phyloP scores from a whole-genome alignment of 768 basidiomycete genomes.

The Trametes cinnabarina region DNA sequence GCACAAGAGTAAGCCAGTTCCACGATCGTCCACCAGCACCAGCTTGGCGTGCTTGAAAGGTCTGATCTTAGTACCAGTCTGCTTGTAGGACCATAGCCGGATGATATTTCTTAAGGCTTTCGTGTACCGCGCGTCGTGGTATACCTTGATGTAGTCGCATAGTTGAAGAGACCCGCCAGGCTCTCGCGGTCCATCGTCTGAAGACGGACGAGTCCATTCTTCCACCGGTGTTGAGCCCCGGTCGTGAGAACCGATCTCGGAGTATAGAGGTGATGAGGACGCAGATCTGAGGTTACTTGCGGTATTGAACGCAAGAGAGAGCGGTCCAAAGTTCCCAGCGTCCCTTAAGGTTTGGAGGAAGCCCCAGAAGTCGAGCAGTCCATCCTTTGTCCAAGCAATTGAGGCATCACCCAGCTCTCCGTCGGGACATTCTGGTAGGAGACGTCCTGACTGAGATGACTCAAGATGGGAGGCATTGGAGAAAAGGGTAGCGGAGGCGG shows the following conservation, averaged over 20 bases:
- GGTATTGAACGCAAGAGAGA: slow-evolving; percentile 18
- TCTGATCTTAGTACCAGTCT: background rate
- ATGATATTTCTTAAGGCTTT: slow-evolving; percentile 10
- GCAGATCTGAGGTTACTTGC: background rate
- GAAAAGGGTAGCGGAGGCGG: slow-evolving; percentile 10
- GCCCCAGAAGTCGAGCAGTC: slow-evolving; percentile 13
- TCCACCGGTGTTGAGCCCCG: too few relatives aligned
- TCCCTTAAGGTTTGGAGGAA: slow-evolving; percentile 11
- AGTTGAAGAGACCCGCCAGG: background rate
- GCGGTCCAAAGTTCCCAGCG: slow-evolving; percentile 12
- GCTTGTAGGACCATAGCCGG: slow-evolving; percentile 13
- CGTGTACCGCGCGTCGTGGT: slow-evolving; percentile 18
- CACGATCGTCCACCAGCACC: slow-evolving; percentile 14
- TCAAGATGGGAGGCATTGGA: background rate
- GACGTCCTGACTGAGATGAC: background rate
- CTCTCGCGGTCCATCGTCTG: background rate
- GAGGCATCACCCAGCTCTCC: background rate
- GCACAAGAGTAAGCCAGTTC: slow-evolving; percentile 7
- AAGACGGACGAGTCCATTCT: too few relatives aligned
- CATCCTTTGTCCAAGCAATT: slow-evolving; percentile 16
- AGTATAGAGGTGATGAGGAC: background rate
- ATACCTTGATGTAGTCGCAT: slow-evolving; percentile 18
- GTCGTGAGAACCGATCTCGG: slow-evolving; percentile 10
- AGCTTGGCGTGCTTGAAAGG: slow-evolving; percentile 17
- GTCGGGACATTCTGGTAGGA: background rate